Percentiles rank a stretch among this genome's conserved stretches.
Conservation (phyloP, 2,329 filamentous ascomycete species). For the Xylaria hypoxylon region DNA sequence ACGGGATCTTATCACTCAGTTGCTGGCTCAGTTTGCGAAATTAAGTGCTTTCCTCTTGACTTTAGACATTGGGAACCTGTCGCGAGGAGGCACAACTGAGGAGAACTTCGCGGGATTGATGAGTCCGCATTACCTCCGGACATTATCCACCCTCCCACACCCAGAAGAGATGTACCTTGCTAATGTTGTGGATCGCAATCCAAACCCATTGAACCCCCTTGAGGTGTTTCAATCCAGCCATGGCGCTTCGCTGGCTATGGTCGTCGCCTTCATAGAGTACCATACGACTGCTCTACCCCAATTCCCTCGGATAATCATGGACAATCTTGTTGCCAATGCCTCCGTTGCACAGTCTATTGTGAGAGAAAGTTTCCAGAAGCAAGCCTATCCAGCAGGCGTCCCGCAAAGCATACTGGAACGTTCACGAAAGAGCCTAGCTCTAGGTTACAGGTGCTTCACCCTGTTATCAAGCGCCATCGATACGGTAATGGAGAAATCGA, state of each 20-base stretch:
- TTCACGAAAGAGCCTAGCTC: conserved; percentile 52
- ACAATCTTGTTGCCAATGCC: conserved; percentile 56
- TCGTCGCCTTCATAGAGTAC: conserved; percentile 58
- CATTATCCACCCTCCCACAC: conserved; percentile 55
- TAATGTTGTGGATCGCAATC: conserved; percentile 48
- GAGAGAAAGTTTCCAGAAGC: conserved; percentile 49
- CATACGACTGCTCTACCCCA: conserved; percentile 57
- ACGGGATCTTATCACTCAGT: conserved; percentile 49
- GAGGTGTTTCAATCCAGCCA: conserved; percentile 56
- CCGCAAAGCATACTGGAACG: conserved; percentile 44
- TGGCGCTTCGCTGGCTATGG: conserved; percentile 57
- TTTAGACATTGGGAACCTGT: conserved; percentile 59
- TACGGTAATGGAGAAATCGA: conserved; percentile 65
- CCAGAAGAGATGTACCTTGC: conserved; percentile 48
- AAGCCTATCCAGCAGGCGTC: conserved; percentile 35
- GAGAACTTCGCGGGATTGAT: conserved; percentile 55
- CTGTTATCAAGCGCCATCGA: conserved; percentile 58
- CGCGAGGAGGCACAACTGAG: conserved; percentile 42
- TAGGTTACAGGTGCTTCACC: conserved; percentile 59
- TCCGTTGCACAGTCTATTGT: conserved; percentile 42
- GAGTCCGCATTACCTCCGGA: conserved; percentile 60
- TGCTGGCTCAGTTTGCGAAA: conserved; percentile 58
- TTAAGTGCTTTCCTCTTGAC: conserved; percentile 65
- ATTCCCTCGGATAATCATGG: conserved; percentile 60
- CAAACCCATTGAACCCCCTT: conserved; percentile 56